Evolutionary conservation across 768 basidiomycete species (phyloP).

Genomic region (Russula sp.): DNA sequence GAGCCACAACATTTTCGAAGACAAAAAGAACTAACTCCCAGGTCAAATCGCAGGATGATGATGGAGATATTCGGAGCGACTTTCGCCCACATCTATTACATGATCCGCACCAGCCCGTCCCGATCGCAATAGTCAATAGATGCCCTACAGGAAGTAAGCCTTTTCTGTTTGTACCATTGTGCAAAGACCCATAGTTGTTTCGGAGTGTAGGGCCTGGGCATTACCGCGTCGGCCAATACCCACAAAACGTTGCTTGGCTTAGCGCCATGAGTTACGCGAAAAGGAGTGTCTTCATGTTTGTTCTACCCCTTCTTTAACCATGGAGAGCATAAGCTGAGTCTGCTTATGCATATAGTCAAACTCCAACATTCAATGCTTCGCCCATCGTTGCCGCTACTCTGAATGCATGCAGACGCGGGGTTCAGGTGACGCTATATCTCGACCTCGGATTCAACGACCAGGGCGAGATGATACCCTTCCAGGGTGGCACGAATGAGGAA

Average conservation of each 20-base stretch:
- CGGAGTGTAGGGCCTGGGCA: conserved; percentile 43
- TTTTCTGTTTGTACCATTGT: not conserved
- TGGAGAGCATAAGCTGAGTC: conserved; percentile 3
- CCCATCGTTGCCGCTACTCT: conserved; percentile 59
- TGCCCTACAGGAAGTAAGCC: conserved; percentile 52
- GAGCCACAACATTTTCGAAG: not conserved
- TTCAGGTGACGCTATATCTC: conserved; percentile 58
- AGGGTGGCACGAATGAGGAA: conserved; percentile 71
- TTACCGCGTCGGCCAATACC: conserved; percentile 45
- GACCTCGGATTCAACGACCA: conserved; percentile 57
- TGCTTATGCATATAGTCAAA: conserved; percentile 45
- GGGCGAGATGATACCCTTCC: conserved; percentile 53
- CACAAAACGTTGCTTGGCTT: conserved; percentile 69
- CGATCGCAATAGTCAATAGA: conserved; percentile 65
- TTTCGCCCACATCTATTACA: conserved; percentile 64
- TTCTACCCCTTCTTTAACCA: conserved; percentile 8
- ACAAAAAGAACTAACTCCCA: not conserved
- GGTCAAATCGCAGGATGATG: conserved; percentile 23
- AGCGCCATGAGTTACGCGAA: conserved; percentile 58
- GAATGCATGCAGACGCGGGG: conserved; percentile 57
- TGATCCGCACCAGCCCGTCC: conserved; percentile 52
- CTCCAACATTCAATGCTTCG: conserved; percentile 65
- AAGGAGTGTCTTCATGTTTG: conserved; percentile 61
- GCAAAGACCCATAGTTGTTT: conserved; percentile 1
- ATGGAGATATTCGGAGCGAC: conserved; percentile 41